Percentiles rank a stretch among this genome's conserved stretches.
Evolutionary conservation across 179 eudicot species (phyloP).

Genomic region (Actinidia polygama): DNA sequence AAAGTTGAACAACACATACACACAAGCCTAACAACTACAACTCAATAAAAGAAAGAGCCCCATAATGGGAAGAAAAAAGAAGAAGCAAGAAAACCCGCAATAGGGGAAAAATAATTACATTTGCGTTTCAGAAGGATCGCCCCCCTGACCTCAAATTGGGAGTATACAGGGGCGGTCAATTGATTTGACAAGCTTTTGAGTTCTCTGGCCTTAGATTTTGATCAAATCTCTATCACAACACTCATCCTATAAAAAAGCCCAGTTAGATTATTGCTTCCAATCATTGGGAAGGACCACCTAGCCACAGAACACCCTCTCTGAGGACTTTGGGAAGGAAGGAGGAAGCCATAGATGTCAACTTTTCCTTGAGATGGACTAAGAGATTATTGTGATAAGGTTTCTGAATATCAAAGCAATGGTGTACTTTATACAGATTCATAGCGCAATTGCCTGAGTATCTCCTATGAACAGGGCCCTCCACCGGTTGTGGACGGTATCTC

Average conservation of each 20-base stretch:
- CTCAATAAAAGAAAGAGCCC: too few relatives aligned
- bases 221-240: background rate
- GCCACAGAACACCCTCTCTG: background rate
- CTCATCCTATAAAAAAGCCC: background rate
- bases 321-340: background rate
- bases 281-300: slow-evolving; percentile 25
- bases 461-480: slow-evolving; percentile 10
- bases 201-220: background rate
- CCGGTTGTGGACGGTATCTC: slow-evolving; percentile 21
- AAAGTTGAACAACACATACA: too few relatives aligned
- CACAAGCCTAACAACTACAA: too few relatives aligned
- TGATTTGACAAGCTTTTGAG: background rate
- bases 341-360: slow-evolving; percentile 18
- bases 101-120: too few relatives aligned
- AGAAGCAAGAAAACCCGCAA: too few relatives aligned
- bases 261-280: slow-evolving; percentile 6
- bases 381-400: slow-evolving; percentile 30
- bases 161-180: too few relatives aligned
- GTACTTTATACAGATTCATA: slow-evolving; percentile 19
- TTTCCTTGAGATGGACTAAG: slow-evolving; percentile 16
- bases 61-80: too few relatives aligned
- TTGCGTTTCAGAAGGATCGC: too few relatives aligned
- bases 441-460: slow-evolving; percentile 19
- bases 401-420: slow-evolving; percentile 22
- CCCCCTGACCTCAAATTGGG: too few relatives aligned